Percentiles rank a stretch among this genome's conserved stretches.
These are phyloP conservation scores for Ceratobasidium theobromae DNA, from an alignment of 1,284 basidiomycete genomes.

Conservation along the genomic window DNA sequence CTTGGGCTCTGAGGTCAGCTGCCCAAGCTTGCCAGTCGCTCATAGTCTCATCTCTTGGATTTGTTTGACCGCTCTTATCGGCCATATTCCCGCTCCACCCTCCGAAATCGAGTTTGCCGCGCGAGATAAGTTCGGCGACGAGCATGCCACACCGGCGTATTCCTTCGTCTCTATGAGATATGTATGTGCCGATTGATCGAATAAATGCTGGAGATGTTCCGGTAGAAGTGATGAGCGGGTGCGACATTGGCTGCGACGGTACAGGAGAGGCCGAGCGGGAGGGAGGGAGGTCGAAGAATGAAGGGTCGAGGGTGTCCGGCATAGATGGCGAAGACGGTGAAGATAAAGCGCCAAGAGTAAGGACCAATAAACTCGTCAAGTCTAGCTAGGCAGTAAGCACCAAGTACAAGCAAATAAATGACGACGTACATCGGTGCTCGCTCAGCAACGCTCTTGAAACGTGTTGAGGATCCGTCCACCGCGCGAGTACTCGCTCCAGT, in stretches of 20 bases:
- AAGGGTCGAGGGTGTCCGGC: not conserved
- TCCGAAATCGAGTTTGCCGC: constrained; percentile 74
- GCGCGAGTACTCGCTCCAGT: constrained; percentile 41
- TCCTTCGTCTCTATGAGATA: constrained; percentile 73
- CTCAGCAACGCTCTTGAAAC: constrained; percentile 44
- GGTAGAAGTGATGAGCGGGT: constrained; percentile 46
- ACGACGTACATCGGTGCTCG: constrained; percentile 42
- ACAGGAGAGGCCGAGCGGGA: too few relatives aligned
- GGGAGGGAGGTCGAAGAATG: constrained; percentile 18
- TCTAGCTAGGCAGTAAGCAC: constrained; percentile 10
- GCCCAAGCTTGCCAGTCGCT: constrained; percentile 9
- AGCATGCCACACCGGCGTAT: constrained; percentile 93
- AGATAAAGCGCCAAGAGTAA: not conserved
- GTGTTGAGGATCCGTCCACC: constrained; percentile 46
- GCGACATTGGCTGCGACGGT: constrained; percentile 41
- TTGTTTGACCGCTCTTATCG: constrained; percentile 31
- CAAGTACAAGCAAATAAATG: not conserved
- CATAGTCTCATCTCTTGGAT: not conserved
- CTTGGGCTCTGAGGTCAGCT: not conserved
- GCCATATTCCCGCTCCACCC: constrained; percentile 70
- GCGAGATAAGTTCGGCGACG: constrained; percentile 78
- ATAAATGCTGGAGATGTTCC: constrained; percentile 64
- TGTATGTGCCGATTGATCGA: constrained; percentile 70
- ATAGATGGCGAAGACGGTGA: not conserved
- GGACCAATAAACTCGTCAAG: constrained; percentile 4